These are phyloP conservation scores for Hemileccinum rubropunctum DNA, from an alignment of 768 basidiomycete genomes.

Conservation along the genomic window DNA sequence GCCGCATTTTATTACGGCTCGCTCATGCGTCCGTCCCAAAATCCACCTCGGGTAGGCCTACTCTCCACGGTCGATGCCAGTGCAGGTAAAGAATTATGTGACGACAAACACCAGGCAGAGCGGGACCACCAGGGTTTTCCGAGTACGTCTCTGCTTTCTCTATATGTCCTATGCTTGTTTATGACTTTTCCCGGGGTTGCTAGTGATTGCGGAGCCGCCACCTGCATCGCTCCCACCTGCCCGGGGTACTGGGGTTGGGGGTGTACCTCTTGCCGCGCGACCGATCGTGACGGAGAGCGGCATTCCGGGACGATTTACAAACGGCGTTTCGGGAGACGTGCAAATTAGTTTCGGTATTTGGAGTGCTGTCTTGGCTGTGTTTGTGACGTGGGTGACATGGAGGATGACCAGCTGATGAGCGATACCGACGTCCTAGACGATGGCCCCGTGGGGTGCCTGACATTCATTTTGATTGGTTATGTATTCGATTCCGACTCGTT, in stretches of 20 bases:
- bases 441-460: too few species aligned
- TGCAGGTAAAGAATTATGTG: constrained; percentile 39
- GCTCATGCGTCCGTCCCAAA: constrained; percentile 60
- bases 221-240: constrained; percentile 33
- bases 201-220: constrained; percentile 42
- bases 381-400: constrained; percentile 21
- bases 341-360: constrained; percentile 17
- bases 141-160: constrained; percentile 13
- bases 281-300: constrained; percentile 13
- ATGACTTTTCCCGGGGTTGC: neutral
- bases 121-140: constrained; percentile 25
- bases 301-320: constrained; percentile 6
- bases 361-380: constrained; percentile 10
- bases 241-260: constrained; percentile 24
- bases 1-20: constrained; percentile 74
- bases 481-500: neutral
- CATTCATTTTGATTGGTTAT: neutral
- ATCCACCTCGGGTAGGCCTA: constrained; percentile 68
- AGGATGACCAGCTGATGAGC: constrained; percentile 10
- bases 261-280: constrained; percentile 28
- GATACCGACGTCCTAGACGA: neutral
- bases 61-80: constrained; percentile 66
- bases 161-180: neutral
- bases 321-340: constrained; percentile 13
- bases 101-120: constrained; percentile 37